Percentiles rank a stretch among this genome's conserved stretches.
These are phyloP conservation scores for Biscogniauxia sp. DNA, from an alignment of 2,329 filamentous ascomycete genomes.

Conservation along the genomic window DNA sequence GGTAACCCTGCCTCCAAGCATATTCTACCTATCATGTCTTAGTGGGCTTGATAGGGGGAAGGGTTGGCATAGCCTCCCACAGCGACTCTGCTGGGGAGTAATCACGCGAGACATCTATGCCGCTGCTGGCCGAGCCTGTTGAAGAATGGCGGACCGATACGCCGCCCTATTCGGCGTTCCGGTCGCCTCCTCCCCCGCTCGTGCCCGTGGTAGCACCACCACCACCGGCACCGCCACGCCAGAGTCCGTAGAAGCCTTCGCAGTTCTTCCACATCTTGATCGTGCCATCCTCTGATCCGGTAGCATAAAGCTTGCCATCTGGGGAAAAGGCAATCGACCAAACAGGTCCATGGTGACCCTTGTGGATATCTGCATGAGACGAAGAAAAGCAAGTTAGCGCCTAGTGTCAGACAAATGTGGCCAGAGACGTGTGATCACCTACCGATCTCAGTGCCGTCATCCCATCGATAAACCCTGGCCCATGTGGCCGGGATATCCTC, in stretches of 20 bases:
- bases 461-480: slow-evolving; percentile 92
- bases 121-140: slow-evolving; percentile 8
- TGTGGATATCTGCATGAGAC: slow-evolving; percentile 71
- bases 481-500: slow-evolving; percentile 86
- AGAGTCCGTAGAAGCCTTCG: slow-evolving; percentile 62
- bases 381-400: neutral
- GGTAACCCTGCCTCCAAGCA: neutral
- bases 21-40: neutral
- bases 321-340: slow-evolving; percentile 96
- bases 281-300: slow-evolving; percentile 93
- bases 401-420: too few species aligned
- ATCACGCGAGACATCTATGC: slow-evolving; percentile 6
- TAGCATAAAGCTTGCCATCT: slow-evolving; percentile 93
- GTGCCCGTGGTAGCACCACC: neutral
- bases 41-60: slow-evolving; percentile 2
- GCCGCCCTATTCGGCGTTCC: slow-evolving; percentile 37
- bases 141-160: slow-evolving; percentile 17
- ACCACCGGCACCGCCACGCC: slow-evolving; percentile 47
- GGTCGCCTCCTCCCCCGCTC: slow-evolving; percentile 27
- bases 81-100: slow-evolving; percentile 12
- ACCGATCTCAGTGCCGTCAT: slow-evolving; percentile 77
- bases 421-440: slow-evolving; percentile 30
- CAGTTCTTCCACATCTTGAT: slow-evolving; percentile 87
- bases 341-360: slow-evolving; percentile 94
- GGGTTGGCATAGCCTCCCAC: slow-evolving; percentile 11